Conservation (phyloP, 306 rosid genomes). For the Datisca glomerata region DNA sequence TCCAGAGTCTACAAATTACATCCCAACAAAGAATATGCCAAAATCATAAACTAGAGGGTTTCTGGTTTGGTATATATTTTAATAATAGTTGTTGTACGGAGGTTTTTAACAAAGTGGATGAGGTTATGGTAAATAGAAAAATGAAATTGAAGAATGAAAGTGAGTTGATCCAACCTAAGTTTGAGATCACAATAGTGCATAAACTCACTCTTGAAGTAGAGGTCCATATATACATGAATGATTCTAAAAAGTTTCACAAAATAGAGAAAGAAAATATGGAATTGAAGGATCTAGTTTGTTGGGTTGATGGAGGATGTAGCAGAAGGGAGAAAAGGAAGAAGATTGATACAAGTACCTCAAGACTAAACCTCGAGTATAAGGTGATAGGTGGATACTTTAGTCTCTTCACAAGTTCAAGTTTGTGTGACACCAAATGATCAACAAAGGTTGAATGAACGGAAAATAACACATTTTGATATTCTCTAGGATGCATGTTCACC, state of each 20-base stretch:
- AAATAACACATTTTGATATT: too few species aligned
- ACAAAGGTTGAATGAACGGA: too few species aligned
- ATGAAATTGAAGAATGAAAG: slow-evolving; percentile 1
- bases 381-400: too few species aligned
- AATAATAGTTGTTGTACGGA: not conserved
- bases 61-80: slow-evolving; percentile 13
- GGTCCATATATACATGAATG: too few species aligned
- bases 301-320: not conserved
- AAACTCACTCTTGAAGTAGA: not conserved
- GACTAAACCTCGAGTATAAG: too few species aligned
- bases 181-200: not conserved
- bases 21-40: too few species aligned
- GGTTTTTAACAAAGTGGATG: slow-evolving; percentile 13
- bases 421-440: too few species aligned
- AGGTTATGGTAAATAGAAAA: slow-evolving; percentile 14
- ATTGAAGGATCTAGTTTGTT: not conserved
- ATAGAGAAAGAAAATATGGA: not conserved
- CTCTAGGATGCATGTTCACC: too few species aligned
- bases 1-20: too few species aligned
- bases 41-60: slow-evolving; percentile 1
- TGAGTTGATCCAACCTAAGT: not conserved
- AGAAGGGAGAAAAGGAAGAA: not conserved
- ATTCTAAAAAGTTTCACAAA: not conserved
- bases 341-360: slow-evolving; percentile 8
- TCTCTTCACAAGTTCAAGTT: too few species aligned